Percentiles rank a stretch among this genome's conserved stretches.
These are phyloP conservation scores for Gentiana macrophylla DNA, from an alignment of 257 asterid genomes.

Conservation along the genomic window DNA sequence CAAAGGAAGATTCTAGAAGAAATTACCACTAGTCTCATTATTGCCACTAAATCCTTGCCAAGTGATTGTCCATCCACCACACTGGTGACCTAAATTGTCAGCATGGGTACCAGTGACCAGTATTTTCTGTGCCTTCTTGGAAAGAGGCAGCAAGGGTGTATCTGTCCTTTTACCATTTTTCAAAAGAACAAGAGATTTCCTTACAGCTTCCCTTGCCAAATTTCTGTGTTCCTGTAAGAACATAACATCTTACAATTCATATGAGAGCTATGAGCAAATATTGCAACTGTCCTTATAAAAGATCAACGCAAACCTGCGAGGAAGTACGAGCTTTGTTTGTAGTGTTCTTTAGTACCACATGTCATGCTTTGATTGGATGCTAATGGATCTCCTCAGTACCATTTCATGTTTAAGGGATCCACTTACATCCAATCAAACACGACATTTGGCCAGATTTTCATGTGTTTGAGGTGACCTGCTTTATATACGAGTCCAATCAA, in stretches of 20 bases:
- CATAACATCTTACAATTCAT: not conserved
- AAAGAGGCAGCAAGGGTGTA: conserved; percentile 52
- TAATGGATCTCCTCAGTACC: too few species aligned
- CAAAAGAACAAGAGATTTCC: conserved; percentile 78
- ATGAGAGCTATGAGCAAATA: not conserved
- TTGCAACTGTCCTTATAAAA: not conserved
- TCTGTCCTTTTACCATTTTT: conserved; percentile 64
- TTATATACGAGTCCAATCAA: not conserved
- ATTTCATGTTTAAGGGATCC: too few species aligned
- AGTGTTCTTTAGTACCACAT: too few species aligned
- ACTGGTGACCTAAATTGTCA: conserved; percentile 80
- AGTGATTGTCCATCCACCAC: conserved; percentile 88
- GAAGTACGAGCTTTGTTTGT: too few species aligned
- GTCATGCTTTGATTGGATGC: too few species aligned
- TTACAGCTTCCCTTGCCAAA: conserved; percentile 78
- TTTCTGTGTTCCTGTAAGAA: conserved; percentile 60
- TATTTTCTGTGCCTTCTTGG: conserved; percentile 54
- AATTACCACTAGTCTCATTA: conserved; percentile 48
- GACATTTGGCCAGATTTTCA: too few species aligned
- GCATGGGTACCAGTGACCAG: conserved; percentile 84
- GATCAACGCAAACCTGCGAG: not conserved
- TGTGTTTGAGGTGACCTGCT: not conserved
- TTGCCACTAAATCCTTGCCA: conserved; percentile 89
- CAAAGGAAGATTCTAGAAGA: not conserved
- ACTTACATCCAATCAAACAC: too few species aligned